Percentiles rank a stretch among this genome's conserved stretches.
Evolutionary conservation across 1,139 yeast genomes (phyloP).

Genomic region (Taiozyma sp.): DNA sequence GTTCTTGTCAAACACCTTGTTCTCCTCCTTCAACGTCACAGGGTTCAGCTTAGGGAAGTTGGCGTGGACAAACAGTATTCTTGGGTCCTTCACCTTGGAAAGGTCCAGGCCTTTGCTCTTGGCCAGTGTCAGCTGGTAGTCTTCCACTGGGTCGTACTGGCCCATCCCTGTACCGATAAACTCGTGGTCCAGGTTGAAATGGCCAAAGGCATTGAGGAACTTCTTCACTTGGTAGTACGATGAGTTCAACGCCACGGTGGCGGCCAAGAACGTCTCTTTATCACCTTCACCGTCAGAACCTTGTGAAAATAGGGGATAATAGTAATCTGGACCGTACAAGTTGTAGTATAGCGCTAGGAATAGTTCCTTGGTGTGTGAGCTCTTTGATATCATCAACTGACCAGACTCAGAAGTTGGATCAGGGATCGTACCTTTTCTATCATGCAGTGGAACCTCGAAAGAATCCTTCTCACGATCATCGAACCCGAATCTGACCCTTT

Average conservation of each 20-base stretch:
- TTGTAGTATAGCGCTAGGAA: slow-evolving; percentile 74
- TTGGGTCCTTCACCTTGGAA: slow-evolving; percentile 28
- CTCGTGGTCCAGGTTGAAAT: slow-evolving; percentile 36
- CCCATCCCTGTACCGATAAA: slow-evolving; percentile 71
- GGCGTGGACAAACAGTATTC: slow-evolving; percentile 57
- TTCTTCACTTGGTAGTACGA: slow-evolving; percentile 66
- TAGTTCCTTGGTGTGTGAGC: slow-evolving; percentile 58
- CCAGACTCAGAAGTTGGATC: slow-evolving; percentile 84
- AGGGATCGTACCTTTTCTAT: slow-evolving; percentile 67
- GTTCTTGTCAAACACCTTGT: slow-evolving; percentile 38
- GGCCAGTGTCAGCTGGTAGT: slow-evolving; percentile 32
- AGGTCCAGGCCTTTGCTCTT: slow-evolving; percentile 3
- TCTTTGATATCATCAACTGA: slow-evolving; percentile 66
- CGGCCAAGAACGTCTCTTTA: slow-evolving; percentile 83
- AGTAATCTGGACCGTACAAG: slow-evolving; percentile 72
- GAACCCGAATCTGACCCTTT: slow-evolving; percentile 32
- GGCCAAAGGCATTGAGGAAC: slow-evolving; percentile 51
- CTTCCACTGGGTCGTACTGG: slow-evolving; percentile 64
- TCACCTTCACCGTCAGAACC: slow-evolving; percentile 90
- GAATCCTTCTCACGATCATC: slow-evolving; percentile 30
- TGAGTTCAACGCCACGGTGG: slow-evolving; percentile 58
- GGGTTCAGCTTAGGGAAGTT: slow-evolving; percentile 66
- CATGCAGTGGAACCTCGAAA: slow-evolving; percentile 53
- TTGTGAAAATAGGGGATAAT: slow-evolving; percentile 80
- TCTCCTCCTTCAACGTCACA: slow-evolving; percentile 38